These are phyloP conservation scores for Xylaria sp. DNA, from an alignment of 2,329 filamentous ascomycete genomes.

Conservation along the genomic window DNA sequence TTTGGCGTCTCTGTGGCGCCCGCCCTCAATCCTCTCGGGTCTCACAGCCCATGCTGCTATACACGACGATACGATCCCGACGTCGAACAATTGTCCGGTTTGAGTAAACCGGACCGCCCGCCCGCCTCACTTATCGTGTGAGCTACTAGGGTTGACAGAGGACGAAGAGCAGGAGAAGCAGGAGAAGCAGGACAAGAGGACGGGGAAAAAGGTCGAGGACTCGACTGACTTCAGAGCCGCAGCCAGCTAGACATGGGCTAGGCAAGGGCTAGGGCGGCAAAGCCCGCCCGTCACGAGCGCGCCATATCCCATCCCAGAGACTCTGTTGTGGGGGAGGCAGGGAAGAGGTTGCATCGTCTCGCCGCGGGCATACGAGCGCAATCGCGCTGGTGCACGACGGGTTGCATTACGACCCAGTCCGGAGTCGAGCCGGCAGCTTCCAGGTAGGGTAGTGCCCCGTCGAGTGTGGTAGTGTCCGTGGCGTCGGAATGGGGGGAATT, in stretches of 20 bases:
- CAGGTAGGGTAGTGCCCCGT: conserved; percentile 32
- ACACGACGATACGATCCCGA: conserved; percentile 36
- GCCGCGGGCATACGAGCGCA: conserved; percentile 26
- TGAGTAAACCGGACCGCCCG: conserved; percentile 39
- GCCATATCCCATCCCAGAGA: conserved; percentile 23
- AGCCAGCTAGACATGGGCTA: conserved; percentile 39
- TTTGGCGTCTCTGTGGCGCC: conserved; percentile 31
- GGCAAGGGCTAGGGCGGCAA: conserved; percentile 37
- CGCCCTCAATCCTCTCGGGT: conserved; percentile 36
- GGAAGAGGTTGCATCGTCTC: conserved; percentile 25
- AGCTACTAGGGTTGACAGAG: too few relatives aligned
- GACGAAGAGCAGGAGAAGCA: too few relatives aligned
- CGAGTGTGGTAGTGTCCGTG: conserved; percentile 29
- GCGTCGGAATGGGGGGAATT: conserved; percentile 23
- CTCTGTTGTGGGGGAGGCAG: conserved; percentile 29
- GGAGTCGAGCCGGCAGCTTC: conserved; percentile 29
- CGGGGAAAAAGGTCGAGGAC: conserved; percentile 27
- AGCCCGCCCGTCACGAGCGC: conserved; percentile 44
- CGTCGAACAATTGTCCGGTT: conserved; percentile 28
- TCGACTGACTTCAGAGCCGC: conserved; percentile 46
- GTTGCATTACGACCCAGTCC: conserved; percentile 24
- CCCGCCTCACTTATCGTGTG: conserved; percentile 39
- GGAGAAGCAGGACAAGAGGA: conserved; percentile 36
- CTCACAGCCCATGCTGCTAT: conserved; percentile 40
- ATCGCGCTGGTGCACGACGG: conserved; percentile 14